Base-by-base conservation (phyloP, 2,329 filamentous ascomycete genomes). In the Trichoderma polysporum region DNA sequence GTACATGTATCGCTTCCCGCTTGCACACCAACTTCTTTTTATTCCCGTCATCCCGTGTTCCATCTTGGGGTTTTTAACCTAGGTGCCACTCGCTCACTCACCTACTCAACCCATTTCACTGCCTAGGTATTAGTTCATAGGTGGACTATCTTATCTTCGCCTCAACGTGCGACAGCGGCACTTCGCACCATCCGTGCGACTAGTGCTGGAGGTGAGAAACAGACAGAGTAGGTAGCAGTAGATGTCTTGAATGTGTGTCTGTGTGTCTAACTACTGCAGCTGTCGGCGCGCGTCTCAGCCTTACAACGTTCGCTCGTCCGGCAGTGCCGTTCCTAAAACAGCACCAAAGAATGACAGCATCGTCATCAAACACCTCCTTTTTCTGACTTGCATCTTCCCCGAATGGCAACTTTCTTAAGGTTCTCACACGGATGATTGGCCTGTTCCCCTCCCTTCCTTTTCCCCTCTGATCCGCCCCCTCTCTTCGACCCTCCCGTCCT, bases 201-300 rank as follows among this genome's bases (percentile, higher is more conserved):
- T 45, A 53, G 49, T 6, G 10, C 9, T 9, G 13, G 27, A 3
- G 27, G 50, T 53, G 50, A 50, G 47, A 50, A 27, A 13, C 19
- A 22, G 25, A 19, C 25, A 29, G 47, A 22, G 22, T 50, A 50
- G 25, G 41, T 45, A 19, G 19, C 10, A 45, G 41, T n/a, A 17
- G 35, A 27, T 45, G 54, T 27, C 6, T 27, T 39, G 25, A 17
- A 10, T 33, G 61, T 64, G 61, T n/a, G 52, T 64, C 33, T 65
- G 61, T 65, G 52, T 65, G 53, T 57, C 22, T 27, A 31, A 27
- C 52, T 65, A 37, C 64, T 66, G 64, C 64, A 61, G 64, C 53
- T 66, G 64, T 56, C 64, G 64, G 65, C 65, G 65, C 65, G 57
- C 65, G 61, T 62, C 65, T 62, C 65, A 67, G 65, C 65, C 65